Conservation (phyloP, 176 grass and related monocot species). For the Tuctoria greenei region DNA sequence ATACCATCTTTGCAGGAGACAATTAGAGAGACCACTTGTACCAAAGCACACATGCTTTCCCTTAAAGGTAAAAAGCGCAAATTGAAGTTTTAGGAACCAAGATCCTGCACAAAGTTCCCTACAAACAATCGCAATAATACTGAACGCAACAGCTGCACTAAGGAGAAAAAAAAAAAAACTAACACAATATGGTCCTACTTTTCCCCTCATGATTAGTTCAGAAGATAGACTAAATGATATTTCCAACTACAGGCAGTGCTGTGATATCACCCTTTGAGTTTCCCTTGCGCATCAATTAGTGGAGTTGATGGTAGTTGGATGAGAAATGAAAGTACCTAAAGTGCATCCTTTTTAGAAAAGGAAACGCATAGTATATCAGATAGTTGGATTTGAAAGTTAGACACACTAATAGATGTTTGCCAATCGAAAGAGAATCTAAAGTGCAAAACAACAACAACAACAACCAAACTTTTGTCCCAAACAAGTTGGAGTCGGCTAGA, state of each 20-base stretch:
- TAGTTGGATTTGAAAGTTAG: slow-evolving; percentile 39
- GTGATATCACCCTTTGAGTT: slow-evolving; percentile 36
- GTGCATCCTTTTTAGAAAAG: slow-evolving; percentile 23
- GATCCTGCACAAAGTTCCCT: slow-evolving; percentile 14
- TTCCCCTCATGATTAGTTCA: slow-evolving; percentile 22
- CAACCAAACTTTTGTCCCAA: too few species aligned
- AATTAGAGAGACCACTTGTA: neutral
- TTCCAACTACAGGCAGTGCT: slow-evolving; percentile 34
- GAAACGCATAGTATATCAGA: slow-evolving; percentile 25
- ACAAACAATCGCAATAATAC: slow-evolving; percentile 16
- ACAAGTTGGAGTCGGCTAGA: too few species aligned
- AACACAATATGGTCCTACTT: slow-evolving; percentile 12
- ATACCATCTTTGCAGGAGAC: too few species aligned
- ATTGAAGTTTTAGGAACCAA: slow-evolving; percentile 8
- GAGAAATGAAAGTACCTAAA: slow-evolving; percentile 11
- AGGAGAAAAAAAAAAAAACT: neutral
- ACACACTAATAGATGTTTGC: slow-evolving; percentile 38
- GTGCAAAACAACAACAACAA: slow-evolving; percentile 4
- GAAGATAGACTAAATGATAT: slow-evolving; percentile 12
- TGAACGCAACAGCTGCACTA: slow-evolving; percentile 2
- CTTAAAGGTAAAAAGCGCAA: neutral
- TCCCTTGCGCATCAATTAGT: slow-evolving; percentile 35
- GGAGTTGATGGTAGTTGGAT: slow-evolving; percentile 25
- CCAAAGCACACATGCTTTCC: slow-evolving; percentile 6
- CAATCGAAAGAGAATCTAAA: slow-evolving; percentile 24